These are phyloP conservation scores for Scopulariopsis brevicaulis DNA, from an alignment of 2,329 filamentous ascomycete species.

Conservation along the genomic window DNA sequence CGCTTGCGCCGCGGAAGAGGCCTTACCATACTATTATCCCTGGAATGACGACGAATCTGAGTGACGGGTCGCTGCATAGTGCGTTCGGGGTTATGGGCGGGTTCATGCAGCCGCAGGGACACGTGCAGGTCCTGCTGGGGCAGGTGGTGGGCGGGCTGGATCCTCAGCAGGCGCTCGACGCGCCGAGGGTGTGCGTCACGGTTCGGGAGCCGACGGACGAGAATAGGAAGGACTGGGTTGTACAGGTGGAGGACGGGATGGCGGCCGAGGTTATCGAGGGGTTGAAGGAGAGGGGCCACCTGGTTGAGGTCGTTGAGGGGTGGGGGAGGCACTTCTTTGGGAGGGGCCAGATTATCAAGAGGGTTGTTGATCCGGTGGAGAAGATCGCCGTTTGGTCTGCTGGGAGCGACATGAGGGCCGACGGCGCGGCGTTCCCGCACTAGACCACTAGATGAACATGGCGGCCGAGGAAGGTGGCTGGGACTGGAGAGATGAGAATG, in stretches of 20 bases:
- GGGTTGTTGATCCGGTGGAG: slow-evolving; percentile 59
- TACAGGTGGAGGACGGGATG: slow-evolving; percentile 80
- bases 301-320: slow-evolving; percentile 57
- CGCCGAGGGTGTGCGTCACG: slow-evolving; percentile 81
- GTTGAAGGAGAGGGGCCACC: slow-evolving; percentile 60
- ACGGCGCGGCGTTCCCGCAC: slow-evolving; percentile 56
- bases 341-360: slow-evolving; percentile 74
- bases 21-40: slow-evolving; percentile 99
- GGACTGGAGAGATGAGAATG: neutral
- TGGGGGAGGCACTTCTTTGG: slow-evolving; percentile 63
- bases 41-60: slow-evolving; percentile 69
- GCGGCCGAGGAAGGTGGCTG: neutral
- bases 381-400: slow-evolving; percentile 69
- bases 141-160: slow-evolving; percentile 73
- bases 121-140: slow-evolving; percentile 85
- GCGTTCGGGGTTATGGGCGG: slow-evolving; percentile 97
- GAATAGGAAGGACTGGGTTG: slow-evolving; percentile 49
- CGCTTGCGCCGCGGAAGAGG: slow-evolving; percentile 67
- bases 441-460: slow-evolving; percentile 14
- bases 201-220: slow-evolving; percentile 50
- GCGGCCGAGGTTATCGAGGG: slow-evolving; percentile 53
- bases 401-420: slow-evolving; percentile 78
- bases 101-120: slow-evolving; percentile 97
- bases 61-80: slow-evolving; percentile 64
- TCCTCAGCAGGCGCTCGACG: slow-evolving; percentile 82